Evolutionary conservation across 1,139 yeast genomes (phyloP), one percentile per base, ranked within the genome.

Genomic region (Meyerozyma athensensis): DNA sequence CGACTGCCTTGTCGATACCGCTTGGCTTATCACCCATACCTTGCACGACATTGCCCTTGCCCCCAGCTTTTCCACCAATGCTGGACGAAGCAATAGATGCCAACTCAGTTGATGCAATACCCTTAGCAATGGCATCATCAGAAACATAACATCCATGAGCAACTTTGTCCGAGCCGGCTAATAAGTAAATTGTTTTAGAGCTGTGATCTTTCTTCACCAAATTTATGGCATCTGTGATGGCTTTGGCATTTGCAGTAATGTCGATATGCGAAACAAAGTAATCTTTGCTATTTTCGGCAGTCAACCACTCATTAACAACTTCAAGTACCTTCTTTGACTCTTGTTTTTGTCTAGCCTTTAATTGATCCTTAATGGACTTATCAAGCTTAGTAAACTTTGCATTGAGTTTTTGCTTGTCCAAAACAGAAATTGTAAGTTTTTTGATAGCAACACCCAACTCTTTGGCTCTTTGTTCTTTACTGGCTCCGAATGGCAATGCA

Each of bases 31-130:
- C 87, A 53, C 98, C 98, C 80, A 89, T 84, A 61, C 99, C 99
- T 69, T 92, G 98, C 48, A 89, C 87, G 43, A 90, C 81, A 50
- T 89, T 86, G 44, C 97, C 97, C 65, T 87, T 92, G 61, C 99
- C 99, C 65, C 99, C 99, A 42, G 96, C 95, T 61, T 85, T 86
- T 62, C 99, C 99, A 48, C 98, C 99, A 51, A 94, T 79, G 52
- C 74, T 71, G 38, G 68, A 65, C 35, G 90, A 69, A 34, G 86
- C 97, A 41, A 74, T 67, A 39, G 72, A 66, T 26, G 95, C 95
- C 49, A 89, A 74, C 22, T 77, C 89, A 44, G 77, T 68, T 28
- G 96, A 96, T 49, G 80, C 74, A 31, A 87, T 67, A 38, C 92
- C 92, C 60, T 83, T 78, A 37, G 72, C 73, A 46, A 81, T 67